Base-by-base conservation (phyloP, 306 rosid species). In the Casuarina equisetifolia region DNA sequence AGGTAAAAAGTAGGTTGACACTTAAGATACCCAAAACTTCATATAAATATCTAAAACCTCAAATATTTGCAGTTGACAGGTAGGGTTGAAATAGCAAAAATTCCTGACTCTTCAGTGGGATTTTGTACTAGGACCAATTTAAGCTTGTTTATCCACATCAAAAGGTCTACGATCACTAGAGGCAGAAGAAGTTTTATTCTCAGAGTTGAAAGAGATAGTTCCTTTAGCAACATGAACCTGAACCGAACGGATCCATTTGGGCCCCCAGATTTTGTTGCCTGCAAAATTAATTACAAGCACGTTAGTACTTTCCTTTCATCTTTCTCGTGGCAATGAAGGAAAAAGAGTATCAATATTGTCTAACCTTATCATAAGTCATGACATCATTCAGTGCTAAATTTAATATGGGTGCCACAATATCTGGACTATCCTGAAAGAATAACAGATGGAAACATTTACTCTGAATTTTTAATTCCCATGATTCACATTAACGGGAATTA, bases 181-280 rank as follows among this genome's bases (percentile, higher is more conserved):
- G 53, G 52, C 49, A 70, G 49, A 45, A 70, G 53, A 15, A 78
- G 73, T 4, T 38, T 48, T 54, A 19, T 38, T 25, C 57, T 58
- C 4, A 35, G 67, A 8, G 38, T 49, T 13, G 51, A 69, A 69
- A 74, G 55, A 72, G 73, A 51, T 48, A 74, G 69, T 75, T 5
- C 44, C 70, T 15, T 74, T 52, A 79, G 32, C 74, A 73, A 79
- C n/a, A 64, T 82, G 83, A 86, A 92, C 97, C 98, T 92, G 87
- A 95, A 85, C 78, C 97, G 80, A 77, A 95, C 89, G 48, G 98
- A 95, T 78, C 96, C 98, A 82, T 95, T 95, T 52, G 98, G 91
- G 20, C 97, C 98, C 39, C 98, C 98, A 0, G 97, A 72, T 92
- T 95, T 95, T 42, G 97, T 91, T 76, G 97, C 98, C 98, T 95